A percentile compares a stretch with the other conserved stretches of the same genome.
Evolutionary conservation across 1,139 yeast species (phyloP).

Genomic region (Yarrowia galli): DNA sequence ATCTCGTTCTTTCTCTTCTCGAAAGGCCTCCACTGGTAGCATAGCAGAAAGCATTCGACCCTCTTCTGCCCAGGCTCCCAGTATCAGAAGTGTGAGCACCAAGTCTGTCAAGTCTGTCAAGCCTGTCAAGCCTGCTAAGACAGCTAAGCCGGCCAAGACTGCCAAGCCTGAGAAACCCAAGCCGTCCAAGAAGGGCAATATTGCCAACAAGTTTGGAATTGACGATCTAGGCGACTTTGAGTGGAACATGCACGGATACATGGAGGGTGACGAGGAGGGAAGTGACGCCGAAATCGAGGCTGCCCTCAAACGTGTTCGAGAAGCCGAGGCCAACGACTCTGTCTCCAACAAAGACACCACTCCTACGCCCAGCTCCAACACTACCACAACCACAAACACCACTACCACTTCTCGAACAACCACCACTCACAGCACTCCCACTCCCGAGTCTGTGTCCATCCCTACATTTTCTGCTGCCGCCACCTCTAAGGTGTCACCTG

Average conservation of each 20-base stretch:
- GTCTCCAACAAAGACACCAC: neutral
- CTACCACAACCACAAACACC: neutral
- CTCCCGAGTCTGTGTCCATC: neutral
- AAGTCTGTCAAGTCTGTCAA: neutral
- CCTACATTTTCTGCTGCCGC: neutral
- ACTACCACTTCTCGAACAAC: neutral
- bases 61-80: neutral
- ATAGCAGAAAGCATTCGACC: neutral
- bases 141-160: neutral
- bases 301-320: neutral
- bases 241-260: constrained; percentile 19
- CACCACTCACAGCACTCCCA: neutral
- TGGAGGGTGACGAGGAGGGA: constrained; percentile 28
- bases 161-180: neutral
- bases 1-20: neutral
- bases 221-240: constrained; percentile 16
- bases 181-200: neutral
- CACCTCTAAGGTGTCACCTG: neutral
- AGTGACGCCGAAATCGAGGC: constrained; percentile 25
- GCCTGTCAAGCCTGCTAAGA: neutral
- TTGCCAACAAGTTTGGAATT: constrained; percentile 14
- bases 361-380: neutral
- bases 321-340: neutral
- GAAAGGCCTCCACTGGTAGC: neutral
- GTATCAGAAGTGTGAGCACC: constrained; percentile 1